Evolutionary conservation across 2,329 filamentous ascomycete genomes (phyloP).

Genomic region (Fusarium sp.): DNA sequence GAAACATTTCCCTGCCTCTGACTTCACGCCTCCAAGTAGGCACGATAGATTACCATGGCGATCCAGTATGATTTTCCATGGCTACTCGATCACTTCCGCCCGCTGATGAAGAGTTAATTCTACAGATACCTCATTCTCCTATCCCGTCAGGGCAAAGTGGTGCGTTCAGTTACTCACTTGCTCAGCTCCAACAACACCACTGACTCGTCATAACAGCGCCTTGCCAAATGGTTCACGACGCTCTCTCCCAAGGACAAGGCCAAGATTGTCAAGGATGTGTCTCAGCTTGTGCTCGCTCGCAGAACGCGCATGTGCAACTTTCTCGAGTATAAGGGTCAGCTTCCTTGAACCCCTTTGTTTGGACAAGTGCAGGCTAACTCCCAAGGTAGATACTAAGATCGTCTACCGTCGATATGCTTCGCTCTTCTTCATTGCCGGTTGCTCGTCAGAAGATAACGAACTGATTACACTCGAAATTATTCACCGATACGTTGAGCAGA

Average conservation of each 20-base stretch:
- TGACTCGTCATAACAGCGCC: constrained; percentile 72
- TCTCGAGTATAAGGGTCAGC: constrained; percentile 94
- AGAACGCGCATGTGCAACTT: constrained; percentile 99
- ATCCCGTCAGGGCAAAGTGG: constrained; percentile 98
- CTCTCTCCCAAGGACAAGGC: constrained; percentile 98
- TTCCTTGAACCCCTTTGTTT: constrained; percentile 24
- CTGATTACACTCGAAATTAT: constrained; percentile 98
- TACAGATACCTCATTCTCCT: constrained; percentile 95
- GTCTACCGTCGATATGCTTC: constrained; percentile 99
- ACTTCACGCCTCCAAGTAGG: constrained; percentile 43
- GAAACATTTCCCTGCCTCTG: constrained; percentile 25
- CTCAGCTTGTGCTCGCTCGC: constrained; percentile 94
- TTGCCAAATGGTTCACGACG: constrained; percentile 99
- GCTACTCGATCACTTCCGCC: constrained; percentile 11
- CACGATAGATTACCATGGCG: constrained; percentile 55
- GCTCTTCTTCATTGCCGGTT: constrained; percentile 98
- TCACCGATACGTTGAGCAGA: constrained; percentile 99
- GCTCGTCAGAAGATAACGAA: constrained; percentile 97
- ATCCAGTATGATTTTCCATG: constrained; percentile 57
- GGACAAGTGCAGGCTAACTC: constrained; percentile 19
- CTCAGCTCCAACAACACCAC: constrained; percentile 25
- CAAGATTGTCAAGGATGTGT: constrained; percentile 99
- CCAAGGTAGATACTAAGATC: constrained; percentile 86
- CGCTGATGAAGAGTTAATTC: constrained; percentile 43
- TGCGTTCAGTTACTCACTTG: constrained; percentile 65